Conservation (phyloP, 2,329 filamentous ascomycete genomes). For the Colletotrichum lini region DNA sequence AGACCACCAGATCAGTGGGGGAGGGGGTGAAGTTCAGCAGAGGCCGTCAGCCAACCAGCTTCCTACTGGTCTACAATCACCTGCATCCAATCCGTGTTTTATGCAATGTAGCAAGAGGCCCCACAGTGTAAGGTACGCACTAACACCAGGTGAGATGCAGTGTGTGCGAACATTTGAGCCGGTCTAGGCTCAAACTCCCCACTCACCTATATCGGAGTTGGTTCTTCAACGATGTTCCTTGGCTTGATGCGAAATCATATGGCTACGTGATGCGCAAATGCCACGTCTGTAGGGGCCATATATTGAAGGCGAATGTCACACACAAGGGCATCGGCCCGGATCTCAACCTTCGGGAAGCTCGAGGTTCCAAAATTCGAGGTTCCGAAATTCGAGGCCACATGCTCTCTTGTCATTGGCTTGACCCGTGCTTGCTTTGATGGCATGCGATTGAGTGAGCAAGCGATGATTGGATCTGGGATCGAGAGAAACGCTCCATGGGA, state of each 20-base stretch:
- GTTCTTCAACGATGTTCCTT: not conserved
- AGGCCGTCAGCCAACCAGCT: no score
- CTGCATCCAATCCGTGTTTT: constrained; percentile 30
- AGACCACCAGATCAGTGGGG: constrained; percentile 5
- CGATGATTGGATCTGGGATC: not conserved
- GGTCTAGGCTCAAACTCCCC: not conserved
- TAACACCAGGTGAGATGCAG: not conserved
- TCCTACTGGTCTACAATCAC: not conserved
- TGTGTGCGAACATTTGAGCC: not conserved
- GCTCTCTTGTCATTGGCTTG: not conserved
- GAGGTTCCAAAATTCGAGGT: not conserved
- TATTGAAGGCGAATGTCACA: not conserved
- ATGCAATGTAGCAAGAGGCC: constrained; percentile 23
- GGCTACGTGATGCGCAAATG: not conserved
- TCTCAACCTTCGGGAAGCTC: not conserved
- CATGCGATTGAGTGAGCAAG: not conserved
- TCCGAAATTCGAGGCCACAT: not conserved
- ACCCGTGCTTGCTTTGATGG: not conserved
- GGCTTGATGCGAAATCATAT: not conserved
- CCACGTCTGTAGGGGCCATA: not conserved
- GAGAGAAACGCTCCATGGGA: not conserved
- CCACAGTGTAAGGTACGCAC: constrained; percentile 16
- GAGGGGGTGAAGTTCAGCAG: not conserved
- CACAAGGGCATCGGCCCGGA: not conserved
- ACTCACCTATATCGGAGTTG: not conserved